phyloP scores from a whole-genome alignment of 768 basidiomycete species.

The Cubamyces lactineus region DNA sequence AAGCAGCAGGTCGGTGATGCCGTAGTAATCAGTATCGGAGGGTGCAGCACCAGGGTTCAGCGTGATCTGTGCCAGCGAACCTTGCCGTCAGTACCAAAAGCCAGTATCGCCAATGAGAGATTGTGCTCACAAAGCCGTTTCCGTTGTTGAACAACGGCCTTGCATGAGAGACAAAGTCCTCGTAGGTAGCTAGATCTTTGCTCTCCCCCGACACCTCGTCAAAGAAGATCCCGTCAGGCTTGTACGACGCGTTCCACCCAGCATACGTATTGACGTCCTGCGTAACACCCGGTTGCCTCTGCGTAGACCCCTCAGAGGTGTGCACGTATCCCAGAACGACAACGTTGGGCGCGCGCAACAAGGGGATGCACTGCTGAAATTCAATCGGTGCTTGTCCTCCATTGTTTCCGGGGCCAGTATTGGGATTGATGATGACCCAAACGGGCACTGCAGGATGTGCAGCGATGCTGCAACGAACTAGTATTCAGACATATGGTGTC shows the following conservation, averaged over 20 bases:
- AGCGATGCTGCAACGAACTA: constrained; percentile 28
- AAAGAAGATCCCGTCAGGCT: constrained; percentile 41
- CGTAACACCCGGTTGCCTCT: constrained; percentile 22
- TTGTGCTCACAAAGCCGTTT: constrained; percentile 23
- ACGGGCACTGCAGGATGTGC: constrained; percentile 35
- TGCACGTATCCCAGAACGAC: constrained; percentile 39
- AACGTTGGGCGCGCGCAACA: constrained; percentile 33
- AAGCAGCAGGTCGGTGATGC: constrained; percentile 37
- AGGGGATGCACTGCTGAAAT: constrained; percentile 37
- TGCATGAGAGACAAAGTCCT: constrained; percentile 27
- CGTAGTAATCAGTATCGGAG: constrained; percentile 30
- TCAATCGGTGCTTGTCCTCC: constrained; percentile 35
- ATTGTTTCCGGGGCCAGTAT: constrained; percentile 35
- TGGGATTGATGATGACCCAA: constrained; percentile 38
- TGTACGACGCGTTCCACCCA: constrained; percentile 36
- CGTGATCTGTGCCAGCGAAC: constrained; percentile 25
- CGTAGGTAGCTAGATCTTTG: constrained; percentile 30
- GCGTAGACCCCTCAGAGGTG: constrained; percentile 12
- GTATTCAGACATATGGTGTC: not conserved
- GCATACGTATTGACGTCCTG: constrained; percentile 38
- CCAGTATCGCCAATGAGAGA: too few relatives aligned
- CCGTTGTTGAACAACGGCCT: constrained; percentile 25
- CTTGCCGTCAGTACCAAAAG: too few relatives aligned
- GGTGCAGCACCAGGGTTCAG: constrained; percentile 37
- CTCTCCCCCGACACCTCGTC: constrained; percentile 35